Evolutionary conservation across 2,329 filamentous ascomycete species (phyloP).

Genomic region (Monosporascus sp.): DNA sequence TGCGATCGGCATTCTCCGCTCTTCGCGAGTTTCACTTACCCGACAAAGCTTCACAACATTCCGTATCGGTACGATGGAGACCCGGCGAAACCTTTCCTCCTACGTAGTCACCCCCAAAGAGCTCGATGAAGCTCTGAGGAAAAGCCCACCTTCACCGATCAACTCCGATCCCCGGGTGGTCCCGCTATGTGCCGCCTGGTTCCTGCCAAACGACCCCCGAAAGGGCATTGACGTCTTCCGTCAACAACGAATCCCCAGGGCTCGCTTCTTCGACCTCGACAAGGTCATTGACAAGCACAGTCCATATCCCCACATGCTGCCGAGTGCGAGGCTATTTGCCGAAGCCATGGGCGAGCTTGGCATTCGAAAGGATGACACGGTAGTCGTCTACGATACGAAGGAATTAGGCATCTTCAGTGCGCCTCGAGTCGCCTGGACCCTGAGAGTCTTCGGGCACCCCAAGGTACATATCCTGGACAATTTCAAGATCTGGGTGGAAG

Average conservation of each 20-base stretch:
- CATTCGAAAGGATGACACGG: slow-evolving; percentile 77
- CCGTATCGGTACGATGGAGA: slow-evolving; percentile 29
- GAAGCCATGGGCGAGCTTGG: slow-evolving; percentile 84
- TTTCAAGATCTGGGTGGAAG: slow-evolving; percentile 86
- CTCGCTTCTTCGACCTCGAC: slow-evolving; percentile 95
- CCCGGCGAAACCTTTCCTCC: slow-evolving; percentile 59
- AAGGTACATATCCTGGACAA: slow-evolving; percentile 92
- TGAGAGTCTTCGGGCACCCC: slow-evolving; percentile 82
- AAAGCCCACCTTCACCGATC: slow-evolving; percentile 73
- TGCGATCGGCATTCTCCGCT: slow-evolving; percentile 36
- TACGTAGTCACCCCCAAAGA: slow-evolving; percentile 85
- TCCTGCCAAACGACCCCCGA: slow-evolving; percentile 85
- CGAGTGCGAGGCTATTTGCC: slow-evolving; percentile 72
- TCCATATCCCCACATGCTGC: slow-evolving; percentile 95
- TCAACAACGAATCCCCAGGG: slow-evolving; percentile 76
- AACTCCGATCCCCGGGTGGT: slow-evolving; percentile 79
- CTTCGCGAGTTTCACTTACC: slow-evolving; percentile 33
- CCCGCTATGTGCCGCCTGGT: slow-evolving; percentile 91
- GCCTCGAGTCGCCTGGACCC: slow-evolving; percentile 88
- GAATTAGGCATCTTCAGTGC: slow-evolving; percentile 93
- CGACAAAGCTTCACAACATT: slow-evolving; percentile 29
- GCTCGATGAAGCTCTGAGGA: slow-evolving; percentile 73
- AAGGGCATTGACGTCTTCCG: slow-evolving; percentile 77
- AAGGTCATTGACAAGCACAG: slow-evolving; percentile 81
- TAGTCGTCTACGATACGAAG: slow-evolving; percentile 90